Evolutionary conservation across 306 rosid species (phyloP), one percentile per base, ranked within the genome.

Genomic region (Acacia confusa): DNA sequence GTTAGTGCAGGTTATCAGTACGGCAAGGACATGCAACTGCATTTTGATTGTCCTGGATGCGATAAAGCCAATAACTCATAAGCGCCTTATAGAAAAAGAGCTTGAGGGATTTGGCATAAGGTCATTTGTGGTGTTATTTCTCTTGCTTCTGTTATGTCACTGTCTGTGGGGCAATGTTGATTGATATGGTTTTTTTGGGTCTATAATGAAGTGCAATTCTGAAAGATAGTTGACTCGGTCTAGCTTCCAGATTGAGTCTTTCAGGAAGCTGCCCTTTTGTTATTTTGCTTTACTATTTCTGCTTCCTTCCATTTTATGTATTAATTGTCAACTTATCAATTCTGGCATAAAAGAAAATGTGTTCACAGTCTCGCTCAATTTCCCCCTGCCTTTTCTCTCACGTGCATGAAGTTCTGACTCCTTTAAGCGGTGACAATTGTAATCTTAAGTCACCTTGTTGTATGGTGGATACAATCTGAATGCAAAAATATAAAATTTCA

Each of bases 41-140:
- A 95, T 95, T 85, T 81, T 95, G 77, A 95, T 95, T 84, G 99
- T 95, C 72, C 97, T 95, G 24, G 99, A 95, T 86, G 99, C 98
- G 84, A 95, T 95, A 84, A 95, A 95, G 88, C 99, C 99, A 74
- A 95, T 95, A 75, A 95, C 99, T 19, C 99, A 95, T 82, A 95
- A 95, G 79, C 98, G 98, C 69, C 90, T 95, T 55, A 95, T 95
- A 66, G 99, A 95, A 79, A 95, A 95, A 83, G 99, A 95, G 88
- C 93, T 95, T 2, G 99, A 95, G 86, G 99, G 99, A 88, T 95
- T 95, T 87, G 99, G 99, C 79, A 95, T 95, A 83, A 93, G 99
- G 97, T 93, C 88, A 82, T 57, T 15, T 82, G 34, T 84, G 67
- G 75, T 55, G 36, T 83, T 84, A 3, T 74, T 84, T 52, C 44